A percentile compares a stretch with the other conserved stretches of the same genome.
Evolutionary conservation across 2,329 filamentous ascomycete genomes (phyloP).

Genomic region (Achaetomium macrosporum): DNA sequence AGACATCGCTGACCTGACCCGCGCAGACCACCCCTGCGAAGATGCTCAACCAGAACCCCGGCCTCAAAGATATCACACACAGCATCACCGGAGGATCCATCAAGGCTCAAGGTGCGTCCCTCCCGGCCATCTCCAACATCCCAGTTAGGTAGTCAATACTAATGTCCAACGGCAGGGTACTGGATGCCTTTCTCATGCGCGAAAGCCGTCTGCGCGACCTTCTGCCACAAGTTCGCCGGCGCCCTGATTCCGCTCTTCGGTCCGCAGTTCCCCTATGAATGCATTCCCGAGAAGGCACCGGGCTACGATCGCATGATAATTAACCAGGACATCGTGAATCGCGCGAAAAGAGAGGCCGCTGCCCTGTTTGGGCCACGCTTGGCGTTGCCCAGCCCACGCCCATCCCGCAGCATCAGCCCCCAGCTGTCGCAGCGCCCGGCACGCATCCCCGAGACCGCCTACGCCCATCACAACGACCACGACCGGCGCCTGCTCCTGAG

Average conservation of each 20-base stretch:
- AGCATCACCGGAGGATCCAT: slow-evolving; percentile 93
- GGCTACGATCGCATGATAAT: slow-evolving; percentile 64
- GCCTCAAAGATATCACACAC: slow-evolving; percentile 82
- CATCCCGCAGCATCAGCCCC: slow-evolving; percentile 13
- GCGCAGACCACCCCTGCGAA: slow-evolving; percentile 81
- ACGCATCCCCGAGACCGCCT: neutral
- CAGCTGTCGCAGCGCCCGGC: slow-evolving; percentile 1
- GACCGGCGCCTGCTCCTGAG: slow-evolving; percentile 22
- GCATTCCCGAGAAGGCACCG: slow-evolving; percentile 58
- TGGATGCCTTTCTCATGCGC: slow-evolving; percentile 94
- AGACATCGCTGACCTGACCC: neutral
- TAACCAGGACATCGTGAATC: slow-evolving; percentile 46
- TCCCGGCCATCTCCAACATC: neutral
- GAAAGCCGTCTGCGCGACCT: slow-evolving; percentile 79
- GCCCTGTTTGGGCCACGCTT: slow-evolving; percentile 32
- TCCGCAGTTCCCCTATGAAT: slow-evolving; percentile 67
- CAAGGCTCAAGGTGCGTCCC: slow-evolving; percentile 71
- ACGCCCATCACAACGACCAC: slow-evolving; percentile 16
- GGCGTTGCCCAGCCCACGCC: slow-evolving; percentile 15
- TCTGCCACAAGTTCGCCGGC: slow-evolving; percentile 78
- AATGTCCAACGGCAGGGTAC: slow-evolving; percentile 59
- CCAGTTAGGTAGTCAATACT: slow-evolving; percentile 1
- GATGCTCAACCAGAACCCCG: slow-evolving; percentile 70
- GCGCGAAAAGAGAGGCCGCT: slow-evolving; percentile 47
- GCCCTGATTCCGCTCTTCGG: slow-evolving; percentile 90